Base-by-base conservation (phyloP, 495 filamentous ascomycete genomes). In the Parmelia sp. region DNA sequence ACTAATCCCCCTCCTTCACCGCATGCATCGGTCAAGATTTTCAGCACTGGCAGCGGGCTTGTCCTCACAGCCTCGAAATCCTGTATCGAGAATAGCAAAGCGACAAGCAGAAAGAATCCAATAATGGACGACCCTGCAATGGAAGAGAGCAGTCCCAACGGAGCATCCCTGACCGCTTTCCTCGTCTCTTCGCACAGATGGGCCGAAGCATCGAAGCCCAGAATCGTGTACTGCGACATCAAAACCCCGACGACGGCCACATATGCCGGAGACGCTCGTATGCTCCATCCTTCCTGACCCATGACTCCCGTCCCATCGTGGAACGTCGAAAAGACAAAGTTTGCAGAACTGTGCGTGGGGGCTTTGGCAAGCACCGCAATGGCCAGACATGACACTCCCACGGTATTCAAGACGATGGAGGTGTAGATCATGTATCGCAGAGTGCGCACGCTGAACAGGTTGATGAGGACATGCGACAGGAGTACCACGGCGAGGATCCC, bases 401-500 rank as follows among this genome's bases (percentile, higher is more conserved):
- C 71, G 40, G 75, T 82, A 64, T 87, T 85, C 51, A 87, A 76
- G 33, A 80, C 65, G 67, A 88, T 85, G 47, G 82, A 85, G 15
- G 82, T 73, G 61, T 85, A 87, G 69, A 87, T 87, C 57, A 88
- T 76, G 57, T 84, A 81, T 15, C 78, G 73, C 36, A 87, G 74
- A 36, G 78, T 72, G 47, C 78, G 78, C 12, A 85, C 79, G 36
- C 84, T 84, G 65, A 86, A 84, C 0, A 82, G 80, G 70, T 86
- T 86, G 61, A 86, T 75, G 21, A 81, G 61, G 23, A 71, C 78
- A 66, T 87, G 84, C 21, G 78, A 82, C 31, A 84, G 35, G 15
- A 87, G 77, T 42, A 87, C 74, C 2, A 83, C 81, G 17, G 83
- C 85, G 65, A 84, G 85, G 61, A 86, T 86, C 25, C 83, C 84